Evolutionary conservation across 1,284 basidiomycete species (phyloP), one percentile per base, ranked within the genome.

Genomic region (Papiliotrema fonsecae): DNA sequence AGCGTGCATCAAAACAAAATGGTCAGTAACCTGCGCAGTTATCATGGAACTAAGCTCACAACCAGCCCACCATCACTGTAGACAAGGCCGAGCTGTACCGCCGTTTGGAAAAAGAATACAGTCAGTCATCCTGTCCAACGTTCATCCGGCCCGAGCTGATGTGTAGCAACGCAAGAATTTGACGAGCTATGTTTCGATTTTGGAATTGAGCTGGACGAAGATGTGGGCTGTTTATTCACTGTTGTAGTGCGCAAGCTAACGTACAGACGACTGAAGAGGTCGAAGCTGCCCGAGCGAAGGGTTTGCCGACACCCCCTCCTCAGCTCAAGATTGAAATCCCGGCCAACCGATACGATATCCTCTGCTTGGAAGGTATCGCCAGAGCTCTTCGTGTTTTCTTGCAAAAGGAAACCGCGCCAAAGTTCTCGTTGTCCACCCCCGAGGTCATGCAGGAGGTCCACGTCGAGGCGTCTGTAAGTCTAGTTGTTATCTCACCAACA

Each of bases 261-360:
- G 21, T 31, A 6, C 62, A 93, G 88, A 97, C 92, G 26, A 96
- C 92, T 2, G 82, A 84, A 62, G 87, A 91, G 61, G 88, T 93
- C 34, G 81, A 89, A 65, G 86, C 82, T 43, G 82, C 82, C 51
- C 84, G 80, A 69, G 88, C 83, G 77, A 86, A 85, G 60, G 90
- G 84, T 35, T 78, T 88, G 52, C 86, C 88, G 39, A 81, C 86
- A 30, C 86, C 87, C 62, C 82, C 86, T 60, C 88, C 89, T 22
- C 88, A 94, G 86, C 78, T 98, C 61, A 99, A 98, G 82, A 97
- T 99, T 64, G 94, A 99, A 75, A 83, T 97, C 46, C 94, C 96
- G 27, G 96, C 96, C 24, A 98, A 97, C 73, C 83, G 89, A 81
- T 97, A 98, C 69, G 96, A 99, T 77, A 80, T 99, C 19, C 82